Evolutionary conservation across 306 rosid genomes (phyloP).

Genomic region (Malus sieversii): DNA sequence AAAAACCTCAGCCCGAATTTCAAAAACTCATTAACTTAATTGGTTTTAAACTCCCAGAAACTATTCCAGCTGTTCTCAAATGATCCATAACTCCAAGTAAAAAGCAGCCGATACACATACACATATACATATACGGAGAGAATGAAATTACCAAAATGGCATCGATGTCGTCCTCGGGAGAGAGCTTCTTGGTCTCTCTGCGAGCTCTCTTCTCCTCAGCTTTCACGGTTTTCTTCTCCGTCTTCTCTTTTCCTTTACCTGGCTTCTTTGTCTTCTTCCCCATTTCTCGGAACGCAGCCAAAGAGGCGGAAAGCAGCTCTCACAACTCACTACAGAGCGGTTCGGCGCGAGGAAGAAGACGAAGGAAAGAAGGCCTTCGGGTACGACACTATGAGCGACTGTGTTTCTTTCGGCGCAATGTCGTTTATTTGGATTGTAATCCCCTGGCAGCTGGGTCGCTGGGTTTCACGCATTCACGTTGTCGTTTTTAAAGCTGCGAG

Average conservation of each 20-base stretch:
- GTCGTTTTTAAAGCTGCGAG: neutral
- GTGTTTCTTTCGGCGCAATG: neutral
- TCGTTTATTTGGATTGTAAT: neutral
- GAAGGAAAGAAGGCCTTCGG: neutral
- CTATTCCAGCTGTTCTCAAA: neutral
- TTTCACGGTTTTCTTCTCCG: conserved; percentile 76
- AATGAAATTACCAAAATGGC: conserved; percentile 59
- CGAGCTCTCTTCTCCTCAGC: conserved; percentile 87
- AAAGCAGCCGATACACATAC: neutral
- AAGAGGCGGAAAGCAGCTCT: neutral
- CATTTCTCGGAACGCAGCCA: conserved; percentile 28
- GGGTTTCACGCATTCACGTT: neutral
- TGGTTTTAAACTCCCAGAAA: neutral
- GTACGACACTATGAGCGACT: neutral
- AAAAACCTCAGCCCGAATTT: too few relatives aligned
- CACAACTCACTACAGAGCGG: neutral
- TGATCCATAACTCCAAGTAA: neutral
- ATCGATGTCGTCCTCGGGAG: conserved; percentile 96
- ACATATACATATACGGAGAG: neutral
- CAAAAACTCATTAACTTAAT: neutral
- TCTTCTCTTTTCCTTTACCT: conserved; percentile 94
- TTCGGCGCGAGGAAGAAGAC: neutral
- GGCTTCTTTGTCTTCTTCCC: conserved; percentile 94
- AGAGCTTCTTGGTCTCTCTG: conserved; percentile 77
- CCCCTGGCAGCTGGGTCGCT: neutral